These are phyloP conservation scores for Bipolaris cookei DNA, from an alignment of 2,329 filamentous ascomycete genomes.

Conservation along the genomic window DNA sequence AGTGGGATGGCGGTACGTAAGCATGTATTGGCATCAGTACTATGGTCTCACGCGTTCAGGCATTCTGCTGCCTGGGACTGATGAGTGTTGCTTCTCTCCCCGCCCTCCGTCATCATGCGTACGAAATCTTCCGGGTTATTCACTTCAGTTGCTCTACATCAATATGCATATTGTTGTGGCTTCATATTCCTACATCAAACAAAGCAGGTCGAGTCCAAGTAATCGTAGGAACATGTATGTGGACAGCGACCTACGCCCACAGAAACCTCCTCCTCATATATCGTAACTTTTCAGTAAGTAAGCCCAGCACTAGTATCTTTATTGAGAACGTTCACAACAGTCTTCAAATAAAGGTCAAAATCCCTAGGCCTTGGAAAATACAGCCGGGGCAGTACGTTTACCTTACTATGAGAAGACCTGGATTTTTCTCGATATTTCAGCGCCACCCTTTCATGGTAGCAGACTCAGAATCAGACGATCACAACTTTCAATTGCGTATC, in stretches of 20 bases:
- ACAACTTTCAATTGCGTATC: conserved; percentile 18
- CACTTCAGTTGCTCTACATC: conserved; percentile 18
- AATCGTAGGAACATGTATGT: conserved; percentile 14
- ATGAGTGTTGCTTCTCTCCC: conserved; percentile 13
- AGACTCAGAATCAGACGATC: background rate
- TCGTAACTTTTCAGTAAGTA: conserved; percentile 18
- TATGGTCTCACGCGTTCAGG: background rate
- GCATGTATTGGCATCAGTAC: background rate
- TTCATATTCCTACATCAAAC: conserved; percentile 11
- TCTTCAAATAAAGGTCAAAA: conserved; percentile 16
- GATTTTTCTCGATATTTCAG: conserved; percentile 20
- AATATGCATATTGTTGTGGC: conserved; percentile 19
- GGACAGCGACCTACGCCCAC: conserved; percentile 9
- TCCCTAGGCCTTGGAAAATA: conserved; percentile 20
- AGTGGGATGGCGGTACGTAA: conserved; percentile 1
- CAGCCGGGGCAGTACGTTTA: conserved; percentile 23
- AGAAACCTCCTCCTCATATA: conserved; percentile 17
- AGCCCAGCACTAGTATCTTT: conserved; percentile 11
- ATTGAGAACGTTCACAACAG: conserved; percentile 16
- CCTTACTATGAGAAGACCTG: conserved; percentile 14
- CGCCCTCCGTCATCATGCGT: conserved; percentile 1
- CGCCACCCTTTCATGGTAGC: conserved; percentile 25
- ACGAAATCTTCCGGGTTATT: conserved; percentile 13
- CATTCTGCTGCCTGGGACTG: conserved; percentile 5
- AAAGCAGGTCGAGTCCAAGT: conserved; percentile 6